These are phyloP conservation scores for Didymella keratinophila DNA, from an alignment of 2,329 filamentous ascomycete species.

Conservation along the genomic window DNA sequence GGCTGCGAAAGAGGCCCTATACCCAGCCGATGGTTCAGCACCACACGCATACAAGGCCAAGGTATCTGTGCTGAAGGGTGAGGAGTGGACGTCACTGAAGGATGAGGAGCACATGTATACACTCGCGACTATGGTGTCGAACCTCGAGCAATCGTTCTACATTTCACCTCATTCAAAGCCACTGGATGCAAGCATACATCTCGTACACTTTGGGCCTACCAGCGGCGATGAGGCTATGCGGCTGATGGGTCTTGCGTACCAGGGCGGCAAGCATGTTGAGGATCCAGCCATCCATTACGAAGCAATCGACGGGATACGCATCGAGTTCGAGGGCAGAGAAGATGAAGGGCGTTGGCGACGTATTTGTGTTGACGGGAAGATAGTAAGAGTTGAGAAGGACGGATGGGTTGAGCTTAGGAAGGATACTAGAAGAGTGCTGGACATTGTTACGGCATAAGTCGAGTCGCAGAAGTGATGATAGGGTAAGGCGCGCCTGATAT, in stretches of 20 bases:
- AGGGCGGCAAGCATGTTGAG: conserved; percentile 65
- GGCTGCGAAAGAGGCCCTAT: conserved; percentile 80
- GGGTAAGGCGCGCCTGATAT: too few species aligned
- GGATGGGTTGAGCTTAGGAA: conserved; percentile 74
- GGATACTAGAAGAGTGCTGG: conserved; percentile 53
- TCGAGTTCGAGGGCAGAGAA: conserved; percentile 67
- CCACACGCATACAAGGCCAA: conserved; percentile 66
- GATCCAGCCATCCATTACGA: conserved; percentile 71
- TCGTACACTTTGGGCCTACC: conserved; percentile 78
- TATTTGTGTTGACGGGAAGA: conserved; percentile 91
- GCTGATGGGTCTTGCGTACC: conserved; percentile 73
- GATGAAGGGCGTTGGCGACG: conserved; percentile 78
- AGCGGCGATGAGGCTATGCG: conserved; percentile 73
- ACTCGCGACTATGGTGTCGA: conserved; percentile 77
- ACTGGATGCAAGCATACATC: conserved; percentile 72
- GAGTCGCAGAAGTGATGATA: not conserved
- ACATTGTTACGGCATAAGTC: conserved; percentile 33
- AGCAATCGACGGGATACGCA: conserved; percentile 69
- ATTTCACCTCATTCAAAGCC: conserved; percentile 79
- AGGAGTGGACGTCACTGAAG: conserved; percentile 47
- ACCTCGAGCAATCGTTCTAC: conserved; percentile 80
- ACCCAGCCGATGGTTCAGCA: conserved; percentile 59
- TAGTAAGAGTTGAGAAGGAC: conserved; percentile 73
- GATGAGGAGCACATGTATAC: conserved; percentile 74
- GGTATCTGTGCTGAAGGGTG: conserved; percentile 54